These are phyloP conservation scores for Torulaspora indica DNA, from an alignment of 805 yeast species.

Conservation along the genomic window DNA sequence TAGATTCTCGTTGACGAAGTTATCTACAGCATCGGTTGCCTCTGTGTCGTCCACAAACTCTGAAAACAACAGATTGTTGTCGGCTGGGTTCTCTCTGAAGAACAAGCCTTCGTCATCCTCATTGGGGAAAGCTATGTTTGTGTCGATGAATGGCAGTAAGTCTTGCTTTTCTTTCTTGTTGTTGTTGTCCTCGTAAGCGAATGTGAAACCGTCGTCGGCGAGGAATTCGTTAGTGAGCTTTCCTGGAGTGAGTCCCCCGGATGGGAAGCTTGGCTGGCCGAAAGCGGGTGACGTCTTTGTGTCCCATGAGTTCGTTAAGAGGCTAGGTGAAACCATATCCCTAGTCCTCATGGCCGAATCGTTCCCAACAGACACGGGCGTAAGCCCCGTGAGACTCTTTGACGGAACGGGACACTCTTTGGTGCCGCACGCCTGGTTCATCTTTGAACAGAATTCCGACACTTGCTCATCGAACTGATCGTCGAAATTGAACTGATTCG, in stretches of 20 bases:
- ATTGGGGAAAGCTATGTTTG: conserved; percentile 33
- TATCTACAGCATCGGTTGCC: conserved; percentile 16
- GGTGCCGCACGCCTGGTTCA: conserved; percentile 81
- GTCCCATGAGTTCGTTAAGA: conserved; percentile 14
- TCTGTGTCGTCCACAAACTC: conserved; percentile 19
- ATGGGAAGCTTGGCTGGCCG: conserved; percentile 18
- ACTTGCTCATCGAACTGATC: conserved; percentile 63
- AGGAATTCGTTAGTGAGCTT: not conserved
- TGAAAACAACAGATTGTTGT: conserved; percentile 14
- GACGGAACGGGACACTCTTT: conserved; percentile 61
- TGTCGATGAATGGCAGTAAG: conserved; percentile 26
- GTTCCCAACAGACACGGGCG: conserved; percentile 1
- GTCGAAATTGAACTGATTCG: conserved; percentile 36
- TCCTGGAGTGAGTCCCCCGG: conserved; percentile 3
- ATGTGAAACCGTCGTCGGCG: not conserved
- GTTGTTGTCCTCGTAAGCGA: not conserved
- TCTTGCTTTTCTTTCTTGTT: conserved; percentile 1
- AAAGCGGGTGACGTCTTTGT: conserved; percentile 14
- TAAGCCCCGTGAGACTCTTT: conserved; percentile 5
- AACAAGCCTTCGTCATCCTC: conserved; percentile 17
- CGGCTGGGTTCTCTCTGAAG: conserved; percentile 17
- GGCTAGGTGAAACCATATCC: conserved; percentile 1
- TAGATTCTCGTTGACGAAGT: conserved; percentile 8
- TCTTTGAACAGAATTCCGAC: conserved; percentile 67
- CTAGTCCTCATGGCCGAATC: not conserved